Evolutionary conservation across 108 stramenopile genomes (phyloP), one percentile per base, ranked within the genome.

Genomic region (Licmophora abbreviata): DNA sequence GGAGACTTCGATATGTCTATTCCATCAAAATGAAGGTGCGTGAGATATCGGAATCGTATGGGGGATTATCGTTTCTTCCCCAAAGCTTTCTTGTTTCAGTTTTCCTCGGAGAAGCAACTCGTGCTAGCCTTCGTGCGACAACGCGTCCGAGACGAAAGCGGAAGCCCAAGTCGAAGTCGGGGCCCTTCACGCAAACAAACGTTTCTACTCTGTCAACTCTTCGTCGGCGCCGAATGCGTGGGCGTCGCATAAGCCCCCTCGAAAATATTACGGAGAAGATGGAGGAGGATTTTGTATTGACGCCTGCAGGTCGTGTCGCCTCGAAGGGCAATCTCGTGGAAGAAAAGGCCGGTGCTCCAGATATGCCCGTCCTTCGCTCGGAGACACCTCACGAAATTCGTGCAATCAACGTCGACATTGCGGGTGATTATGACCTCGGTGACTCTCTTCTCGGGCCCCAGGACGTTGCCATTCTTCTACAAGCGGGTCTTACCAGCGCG

Each of bases 361-460:
- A 35, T 12, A 23, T 29, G 18, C 29, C 20, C 12, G 17, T 20
- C 12, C 27, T 36, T 24, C 2, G 36, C 11, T 1, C 22, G 9
- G 12, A 47, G 1, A 24, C 53, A 29, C 40, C 64, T 14, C n/a
- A n/a, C n/a, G n/a, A n/a, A n/a, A n/a, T n/a, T n/a, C n/a, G n/a
- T n/a, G n/a, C n/a, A n/a, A n/a, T n/a, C n/a, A n/a, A n/a, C n/a
- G n/a, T n/a, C n/a, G n/a, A n/a, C n/a, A n/a, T n/a, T n/a, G 62
- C 45, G 29, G 55, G 35, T 23, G 45, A 64, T 44, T 85, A 85
- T 48, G 77, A 79, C 36, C 66, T 93, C 24, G 87, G 87, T 14
- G 85, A 88, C 58, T 93, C 85, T n/a, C 64, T 93, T 26, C 81
- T 93, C 20, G 92, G 92, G 40, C 92, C 92, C 15, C 71, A 72